These are phyloP conservation scores for Sungouiozyma ichnusensis DNA, from an alignment of 805 yeast genomes.

Conservation along the genomic window DNA sequence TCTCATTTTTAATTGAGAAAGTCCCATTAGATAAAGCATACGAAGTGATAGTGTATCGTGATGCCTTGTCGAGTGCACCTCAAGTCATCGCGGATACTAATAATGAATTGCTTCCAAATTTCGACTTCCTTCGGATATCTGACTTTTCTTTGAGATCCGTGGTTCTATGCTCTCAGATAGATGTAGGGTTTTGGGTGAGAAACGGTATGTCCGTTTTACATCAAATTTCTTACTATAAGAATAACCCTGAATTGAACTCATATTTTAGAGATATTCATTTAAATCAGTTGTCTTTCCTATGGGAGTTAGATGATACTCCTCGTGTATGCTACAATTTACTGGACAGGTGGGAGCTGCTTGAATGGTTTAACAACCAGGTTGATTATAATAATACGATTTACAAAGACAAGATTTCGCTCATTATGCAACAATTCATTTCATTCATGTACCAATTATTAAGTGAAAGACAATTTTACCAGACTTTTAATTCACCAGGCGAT, in stretches of 20 bases:
- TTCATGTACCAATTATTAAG: constrained; percentile 59
- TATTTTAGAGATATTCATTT: constrained; percentile 67
- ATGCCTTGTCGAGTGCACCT: constrained; percentile 4
- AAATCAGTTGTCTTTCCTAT: constrained; percentile 49
- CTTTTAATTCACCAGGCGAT: constrained; percentile 27
- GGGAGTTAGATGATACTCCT: constrained; percentile 40
- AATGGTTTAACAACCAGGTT: constrained; percentile 36
- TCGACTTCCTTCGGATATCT: constrained; percentile 38
- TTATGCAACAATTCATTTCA: constrained; percentile 72
- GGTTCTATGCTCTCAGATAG: constrained; percentile 52
- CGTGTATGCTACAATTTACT: constrained; percentile 45
- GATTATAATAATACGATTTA: constrained; percentile 35
- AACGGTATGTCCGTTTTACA: constrained; percentile 49
- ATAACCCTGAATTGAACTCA: constrained; percentile 40
- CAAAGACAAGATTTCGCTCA: constrained; percentile 39
- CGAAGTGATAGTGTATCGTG: constrained; percentile 11
- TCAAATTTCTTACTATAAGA: constrained; percentile 41
- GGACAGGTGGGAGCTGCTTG: constrained; percentile 50
- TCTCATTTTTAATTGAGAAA: constrained; percentile 33
- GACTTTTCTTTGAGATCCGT: constrained; percentile 51
- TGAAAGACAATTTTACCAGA: constrained; percentile 54
- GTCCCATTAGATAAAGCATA: constrained; percentile 17
- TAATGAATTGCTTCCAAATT: constrained; percentile 1
- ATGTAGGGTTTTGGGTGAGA: constrained; percentile 62
- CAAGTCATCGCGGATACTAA: not conserved